Evolutionary conservation across 257 asterid species (phyloP).

Genomic region (Linaria vulgaris): DNA sequence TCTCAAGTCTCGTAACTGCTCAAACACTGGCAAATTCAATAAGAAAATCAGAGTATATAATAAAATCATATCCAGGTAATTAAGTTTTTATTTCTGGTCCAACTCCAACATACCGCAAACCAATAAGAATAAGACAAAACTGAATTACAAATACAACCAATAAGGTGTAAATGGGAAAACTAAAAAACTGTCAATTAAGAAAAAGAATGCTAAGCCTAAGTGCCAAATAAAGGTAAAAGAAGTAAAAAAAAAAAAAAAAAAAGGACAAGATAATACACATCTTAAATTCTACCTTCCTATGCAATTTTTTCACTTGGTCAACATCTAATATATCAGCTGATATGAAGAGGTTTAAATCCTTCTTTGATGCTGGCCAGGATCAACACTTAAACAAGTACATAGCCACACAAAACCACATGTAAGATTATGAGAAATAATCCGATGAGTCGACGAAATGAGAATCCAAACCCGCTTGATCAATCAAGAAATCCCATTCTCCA

Average conservation of each 20-base stretch:
- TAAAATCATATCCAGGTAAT: too few species aligned
- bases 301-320: not conserved
- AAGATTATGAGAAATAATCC: constrained; percentile 26
- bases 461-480: constrained; percentile 39
- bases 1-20: too few species aligned
- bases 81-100: too few species aligned
- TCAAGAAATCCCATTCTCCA: constrained; percentile 37
- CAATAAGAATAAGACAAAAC: too few species aligned
- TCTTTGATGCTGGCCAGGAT: not conserved
- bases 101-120: too few species aligned
- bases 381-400: not conserved
- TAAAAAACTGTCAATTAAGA: not conserved
- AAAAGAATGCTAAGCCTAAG: not conserved
- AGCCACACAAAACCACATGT: not conserved
- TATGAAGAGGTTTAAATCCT: not conserved
- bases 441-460: constrained; percentile 34
- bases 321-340: not conserved
- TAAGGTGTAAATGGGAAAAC: too few species aligned
- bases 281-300: not conserved
- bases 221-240: too few species aligned
- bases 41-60: too few species aligned
- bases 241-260: not conserved
- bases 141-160: too few species aligned
- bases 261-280: not conserved
- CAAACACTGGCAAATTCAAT: too few species aligned